Evolutionary conservation across 306 rosid species (phyloP).

Genomic region (Malus orientalis): DNA sequence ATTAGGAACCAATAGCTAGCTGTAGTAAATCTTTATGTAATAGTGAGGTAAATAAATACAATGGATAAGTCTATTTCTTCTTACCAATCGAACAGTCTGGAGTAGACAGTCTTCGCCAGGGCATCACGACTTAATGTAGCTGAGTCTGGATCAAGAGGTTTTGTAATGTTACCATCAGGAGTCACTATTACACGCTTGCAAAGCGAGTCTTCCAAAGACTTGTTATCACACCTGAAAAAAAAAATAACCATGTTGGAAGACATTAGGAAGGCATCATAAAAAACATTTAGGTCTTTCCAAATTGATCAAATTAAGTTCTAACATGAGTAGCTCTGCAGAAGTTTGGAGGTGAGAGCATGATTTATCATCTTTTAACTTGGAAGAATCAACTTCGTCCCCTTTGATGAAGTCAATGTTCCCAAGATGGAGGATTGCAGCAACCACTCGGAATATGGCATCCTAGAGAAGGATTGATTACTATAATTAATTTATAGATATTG

Average conservation of each 20-base stretch:
- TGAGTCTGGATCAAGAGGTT: conserved; percentile 96
- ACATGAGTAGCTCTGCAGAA: conserved; percentile 72
- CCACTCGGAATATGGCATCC: conserved; percentile 94
- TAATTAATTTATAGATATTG: no score
- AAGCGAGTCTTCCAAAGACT: conserved; percentile 97
- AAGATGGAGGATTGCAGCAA: conserved; percentile 93
- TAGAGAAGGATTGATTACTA: conserved; percentile 28
- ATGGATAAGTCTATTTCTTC: neutral
- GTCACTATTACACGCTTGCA: conserved; percentile 97
- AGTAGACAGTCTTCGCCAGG: conserved; percentile 85
- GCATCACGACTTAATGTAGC: conserved; percentile 95
- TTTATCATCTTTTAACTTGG: conserved; percentile 81
- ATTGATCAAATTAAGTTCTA: conserved; percentile 22
- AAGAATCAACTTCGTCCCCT: conserved; percentile 91
- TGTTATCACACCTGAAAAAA: conserved; percentile 70
- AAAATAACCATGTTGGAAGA: neutral
- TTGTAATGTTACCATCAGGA: conserved; percentile 92
- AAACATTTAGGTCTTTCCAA: conserved; percentile 13
- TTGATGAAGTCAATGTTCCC: conserved; percentile 93
- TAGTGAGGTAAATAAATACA: neutral
- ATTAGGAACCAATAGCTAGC: conserved; percentile 2
- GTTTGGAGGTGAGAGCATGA: conserved; percentile 87
- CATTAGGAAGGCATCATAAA: conserved; percentile 40
- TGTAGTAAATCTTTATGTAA: conserved; percentile 5
- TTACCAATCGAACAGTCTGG: conserved; percentile 98